phyloP scores from a whole-genome alignment of 257 asterid genomes.

The Nicotiana knightiana region DNA sequence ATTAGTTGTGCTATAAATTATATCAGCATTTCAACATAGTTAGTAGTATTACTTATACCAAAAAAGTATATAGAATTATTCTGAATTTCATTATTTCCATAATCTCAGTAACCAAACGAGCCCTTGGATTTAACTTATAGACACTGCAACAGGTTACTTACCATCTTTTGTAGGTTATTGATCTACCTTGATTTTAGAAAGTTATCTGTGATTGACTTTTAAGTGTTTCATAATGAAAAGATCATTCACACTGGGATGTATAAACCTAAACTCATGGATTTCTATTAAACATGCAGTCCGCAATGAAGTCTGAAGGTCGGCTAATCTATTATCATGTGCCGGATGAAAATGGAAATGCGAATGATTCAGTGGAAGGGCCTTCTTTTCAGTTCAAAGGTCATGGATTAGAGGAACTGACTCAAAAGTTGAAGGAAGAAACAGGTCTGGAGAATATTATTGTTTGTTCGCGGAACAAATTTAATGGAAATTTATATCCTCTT shows the following conservation, averaged over 20 bases:
- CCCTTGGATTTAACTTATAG: not conserved
- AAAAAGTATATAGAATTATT: not conserved
- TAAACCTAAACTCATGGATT: not conserved
- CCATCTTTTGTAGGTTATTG: not conserved
- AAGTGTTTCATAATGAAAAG: not conserved
- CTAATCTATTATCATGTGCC: conserved; percentile 53
- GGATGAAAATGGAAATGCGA: conserved; percentile 48
- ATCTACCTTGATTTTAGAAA: not conserved
- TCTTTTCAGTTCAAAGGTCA: conserved; percentile 68
- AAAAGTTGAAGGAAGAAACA: conserved; percentile 64
- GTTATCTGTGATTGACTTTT: not conserved
- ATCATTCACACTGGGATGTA: not conserved
- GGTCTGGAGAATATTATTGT: conserved; percentile 54
- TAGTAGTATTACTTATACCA: not conserved
- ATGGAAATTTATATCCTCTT: conserved; percentile 72
- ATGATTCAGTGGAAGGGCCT: conserved; percentile 36
- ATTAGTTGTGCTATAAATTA: not conserved
- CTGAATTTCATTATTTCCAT: not conserved
- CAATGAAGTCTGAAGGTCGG: conserved; percentile 55
- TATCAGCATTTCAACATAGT: not conserved
- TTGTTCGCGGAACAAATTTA: conserved; percentile 57
- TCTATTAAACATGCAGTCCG: not conserved
- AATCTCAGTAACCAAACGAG: not conserved
- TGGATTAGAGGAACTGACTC: conserved; percentile 57
- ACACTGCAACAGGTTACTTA: not conserved